Conservation (phyloP, 352 stramenopile species). For the Globisporangium lucens region DNA sequence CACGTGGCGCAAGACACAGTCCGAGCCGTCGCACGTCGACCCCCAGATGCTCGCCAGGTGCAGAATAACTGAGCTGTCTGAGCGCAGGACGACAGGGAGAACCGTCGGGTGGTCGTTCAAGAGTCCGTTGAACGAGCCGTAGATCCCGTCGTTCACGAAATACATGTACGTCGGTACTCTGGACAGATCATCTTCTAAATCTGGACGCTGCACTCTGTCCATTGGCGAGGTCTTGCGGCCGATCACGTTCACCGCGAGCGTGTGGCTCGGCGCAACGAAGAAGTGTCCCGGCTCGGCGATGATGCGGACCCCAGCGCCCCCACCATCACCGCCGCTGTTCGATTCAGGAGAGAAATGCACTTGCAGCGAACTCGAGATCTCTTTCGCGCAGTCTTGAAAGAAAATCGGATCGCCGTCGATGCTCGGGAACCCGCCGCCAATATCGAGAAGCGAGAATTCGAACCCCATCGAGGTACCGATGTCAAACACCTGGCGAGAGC, state of each 20-base stretch:
- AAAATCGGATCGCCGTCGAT: conserved; percentile 67
- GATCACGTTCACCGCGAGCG: conserved; percentile 91
- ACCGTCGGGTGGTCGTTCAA: conserved; percentile 94
- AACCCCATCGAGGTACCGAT: conserved; percentile 84
- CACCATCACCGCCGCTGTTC: conserved; percentile 24
- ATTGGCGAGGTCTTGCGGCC: conserved; percentile 78
- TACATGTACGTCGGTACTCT: conserved; percentile 86
- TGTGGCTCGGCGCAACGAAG: conserved; percentile 90
- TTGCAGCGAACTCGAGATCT: conserved; percentile 67
- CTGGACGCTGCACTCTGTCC: conserved; percentile 33
- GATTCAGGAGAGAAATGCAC: conserved; percentile 64
- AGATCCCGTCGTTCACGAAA: conserved; percentile 96
- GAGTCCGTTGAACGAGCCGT: conserved; percentile 97
- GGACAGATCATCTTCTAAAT: not conserved
- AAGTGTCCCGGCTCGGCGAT: conserved; percentile 97
- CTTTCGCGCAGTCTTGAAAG: conserved; percentile 76
- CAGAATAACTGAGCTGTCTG: conserved; percentile 18
- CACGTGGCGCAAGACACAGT: conserved; percentile 92
- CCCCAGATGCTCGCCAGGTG: conserved; percentile 87
- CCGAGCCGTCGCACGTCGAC: conserved; percentile 95
- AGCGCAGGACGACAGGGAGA: conserved; percentile 63
- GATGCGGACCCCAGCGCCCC: conserved; percentile 52
- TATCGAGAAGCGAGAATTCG: conserved; percentile 90
- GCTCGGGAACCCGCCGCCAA: conserved; percentile 93
- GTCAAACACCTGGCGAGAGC: conserved; percentile 88